Conservation (phyloP, 2,329 filamentous ascomycete species). For the Hirsutella minnesotensis region DNA sequence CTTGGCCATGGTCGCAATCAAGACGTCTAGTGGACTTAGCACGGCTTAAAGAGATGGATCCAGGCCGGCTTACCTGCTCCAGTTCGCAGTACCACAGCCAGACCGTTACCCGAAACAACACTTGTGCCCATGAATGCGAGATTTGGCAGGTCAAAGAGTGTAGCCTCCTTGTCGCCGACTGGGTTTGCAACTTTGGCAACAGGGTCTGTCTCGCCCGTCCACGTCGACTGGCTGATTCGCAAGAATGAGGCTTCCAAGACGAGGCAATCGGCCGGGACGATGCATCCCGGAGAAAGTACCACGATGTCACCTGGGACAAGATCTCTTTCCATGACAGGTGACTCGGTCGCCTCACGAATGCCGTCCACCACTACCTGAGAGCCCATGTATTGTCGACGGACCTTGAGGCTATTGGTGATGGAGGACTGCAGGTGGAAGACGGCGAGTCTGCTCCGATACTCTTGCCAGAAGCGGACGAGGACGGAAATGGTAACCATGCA, state of each 20-base stretch:
- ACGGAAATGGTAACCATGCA: conserved; percentile 14
- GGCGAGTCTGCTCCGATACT: conserved; percentile 14
- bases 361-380: background rate
- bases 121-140: conserved; percentile 17
- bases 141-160: conserved; percentile 14
- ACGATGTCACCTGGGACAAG: conserved; percentile 14
- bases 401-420: conserved; percentile 10
- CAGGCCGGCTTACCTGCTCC: conserved; percentile 6
- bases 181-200: conserved; percentile 10
- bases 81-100: conserved; percentile 13
- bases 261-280: conserved; percentile 16
- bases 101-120: conserved; percentile 14
- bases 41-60: background rate
- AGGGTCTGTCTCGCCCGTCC: conserved; percentile 17
- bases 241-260: conserved; percentile 15
- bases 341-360: background rate
- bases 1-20: conserved; percentile 15
- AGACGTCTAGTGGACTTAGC: conserved; percentile 8
- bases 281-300: conserved; percentile 10
- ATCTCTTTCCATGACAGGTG: conserved; percentile 6
- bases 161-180: conserved; percentile 9
- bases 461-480: conserved; percentile 16
- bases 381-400: conserved; percentile 7
- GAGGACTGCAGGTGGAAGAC: conserved; percentile 14
- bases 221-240: conserved; percentile 16